Base-by-base conservation (phyloP, 1,284 basidiomycete species). In the Takashimella koratensis region DNA sequence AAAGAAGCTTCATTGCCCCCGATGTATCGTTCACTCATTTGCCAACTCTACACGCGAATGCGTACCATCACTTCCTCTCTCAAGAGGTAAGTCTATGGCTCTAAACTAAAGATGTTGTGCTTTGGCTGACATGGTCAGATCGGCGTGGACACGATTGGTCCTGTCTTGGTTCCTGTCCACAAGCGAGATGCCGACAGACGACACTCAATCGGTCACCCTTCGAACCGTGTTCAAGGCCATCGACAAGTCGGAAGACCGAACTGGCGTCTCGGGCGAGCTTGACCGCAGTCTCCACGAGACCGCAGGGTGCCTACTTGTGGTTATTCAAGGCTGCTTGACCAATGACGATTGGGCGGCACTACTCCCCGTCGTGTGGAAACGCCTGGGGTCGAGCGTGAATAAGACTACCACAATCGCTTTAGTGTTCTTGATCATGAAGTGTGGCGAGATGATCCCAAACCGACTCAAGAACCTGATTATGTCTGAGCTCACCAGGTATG, bases 351-450 rank as follows among this genome's bases (percentile, higher is more conserved):
- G 71, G 70, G 45, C 24, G 2, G 20, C 26, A 1, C 44, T 72
- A 1, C 51, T 71, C 2, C 69, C 67, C 3, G 27, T 52, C n/a
- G 24, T 68, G 1, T 74, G 71, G 71, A 50, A 56, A 19, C 50
- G 56, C 8, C 63, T 36, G 30, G 16, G 16, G 16, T 36, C 16
- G 8, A 36, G 10, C 10, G 30, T 36, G 8, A 16, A 39, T 1
- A 16, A 49, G 10, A 49, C 53, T 23, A 30, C 41, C 16, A 22
- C 20, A 26, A 41, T 58, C 16, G 8, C 30, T 8, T 36, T 16
- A 12, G 54, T 60, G 0, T 74, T 74, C 54, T 47, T 74, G 6
- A 45, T 74, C 4, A 62, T 66, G 53, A 74, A 72, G 54, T 71
- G 71, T 47, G 66, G 62, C 12, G 71, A 74, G 51, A 46, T 58